Percentiles rank a stretch among this genome's conserved stretches.
Conservation (phyloP, 2,329 filamentous ascomycete genomes). For the Pseudocercospora ulei region DNA sequence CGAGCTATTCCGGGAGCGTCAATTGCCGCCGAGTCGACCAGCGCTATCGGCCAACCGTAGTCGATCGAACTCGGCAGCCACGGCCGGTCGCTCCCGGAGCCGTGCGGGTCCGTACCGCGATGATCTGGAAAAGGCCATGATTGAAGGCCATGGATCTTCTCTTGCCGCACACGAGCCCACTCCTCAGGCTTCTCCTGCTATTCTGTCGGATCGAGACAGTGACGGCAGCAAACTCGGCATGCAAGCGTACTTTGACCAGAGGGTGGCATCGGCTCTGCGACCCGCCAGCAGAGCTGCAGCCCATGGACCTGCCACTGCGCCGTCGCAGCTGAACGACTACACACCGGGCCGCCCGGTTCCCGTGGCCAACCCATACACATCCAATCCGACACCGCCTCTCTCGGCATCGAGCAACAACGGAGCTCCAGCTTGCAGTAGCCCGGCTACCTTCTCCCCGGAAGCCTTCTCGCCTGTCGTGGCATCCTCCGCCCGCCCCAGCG, state of each 20-base stretch:
- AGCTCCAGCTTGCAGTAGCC: constrained; percentile 34
- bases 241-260: constrained; percentile 28
- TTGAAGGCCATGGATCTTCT: constrained; percentile 38
- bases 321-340: constrained; percentile 22
- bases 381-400: constrained; percentile 47
- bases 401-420: constrained; percentile 36
- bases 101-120: constrained; percentile 44
- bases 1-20: constrained; percentile 15
- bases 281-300: constrained; percentile 8
- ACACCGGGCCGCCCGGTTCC: constrained; percentile 18
- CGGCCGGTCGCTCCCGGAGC: constrained; percentile 47
- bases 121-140: constrained; percentile 45
- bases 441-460: constrained; percentile 22
- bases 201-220: constrained; percentile 13
- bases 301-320: constrained; percentile 18
- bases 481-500: constrained; percentile 29
- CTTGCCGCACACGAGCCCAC: constrained; percentile 23
- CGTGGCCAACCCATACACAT: constrained; percentile 39
- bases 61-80: constrained; percentile 48
- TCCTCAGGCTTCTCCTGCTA: constrained; percentile 20
- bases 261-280: constrained; percentile 12
- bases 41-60: constrained; percentile 35
- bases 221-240: constrained; percentile 14
- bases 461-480: constrained; percentile 28
- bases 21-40: constrained; percentile 18